Base-by-base conservation (phyloP, 768 basidiomycete genomes). In the Kondoa malvinella region DNA sequence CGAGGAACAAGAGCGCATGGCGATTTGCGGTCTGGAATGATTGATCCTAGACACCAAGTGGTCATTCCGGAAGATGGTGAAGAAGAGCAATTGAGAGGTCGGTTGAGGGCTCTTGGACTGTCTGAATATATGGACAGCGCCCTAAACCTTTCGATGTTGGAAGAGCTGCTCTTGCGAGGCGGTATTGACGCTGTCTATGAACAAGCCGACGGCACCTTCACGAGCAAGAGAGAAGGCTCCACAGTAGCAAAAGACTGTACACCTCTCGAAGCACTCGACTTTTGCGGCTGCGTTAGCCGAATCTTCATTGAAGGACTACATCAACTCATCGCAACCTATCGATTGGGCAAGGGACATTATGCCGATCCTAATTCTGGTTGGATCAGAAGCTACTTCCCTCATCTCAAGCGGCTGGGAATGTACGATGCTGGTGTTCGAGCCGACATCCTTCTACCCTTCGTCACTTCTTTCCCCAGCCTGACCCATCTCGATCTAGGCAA, bases 81-180 rank as follows among this genome's bases (percentile, higher is more conserved):
- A 16, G 25, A 27, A 72, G 56, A 70, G 29, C 74, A 92, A 89
- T 90, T 94, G 82, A 85, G 86, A 78, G 89, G 90, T 0, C 91
- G 91, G 71, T 79, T 97, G 14, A 81, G 81, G 21, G 82, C 85
- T 8, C 90, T 99, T 71, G 92, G 92, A n/a, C 92, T 90, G 3
- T 96, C 94, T 1, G 94, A 99, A 76, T 99, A 96, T 76, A 96
- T 99, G 89, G 94, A 99, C 2, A 78, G 77, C 1, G 86, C 94
- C 0, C 80, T 99, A 56, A 88, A 86, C 15, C 79, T 88, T 17
- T 81, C 86, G 0, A 92, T 97, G 21, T 79, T 99, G 14, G 87
- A 85, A 66, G 94, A 96, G 75, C 79, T 99, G 21, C 85, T 99
- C 73, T 84, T 97, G 69, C 86, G 94, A 31, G 92, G 94, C 30